A percentile compares a stretch with the other conserved stretches of the same genome.
Evolutionary conservation across 768 basidiomycete species (phyloP).

Genomic region (Mrakia blollopis): DNA sequence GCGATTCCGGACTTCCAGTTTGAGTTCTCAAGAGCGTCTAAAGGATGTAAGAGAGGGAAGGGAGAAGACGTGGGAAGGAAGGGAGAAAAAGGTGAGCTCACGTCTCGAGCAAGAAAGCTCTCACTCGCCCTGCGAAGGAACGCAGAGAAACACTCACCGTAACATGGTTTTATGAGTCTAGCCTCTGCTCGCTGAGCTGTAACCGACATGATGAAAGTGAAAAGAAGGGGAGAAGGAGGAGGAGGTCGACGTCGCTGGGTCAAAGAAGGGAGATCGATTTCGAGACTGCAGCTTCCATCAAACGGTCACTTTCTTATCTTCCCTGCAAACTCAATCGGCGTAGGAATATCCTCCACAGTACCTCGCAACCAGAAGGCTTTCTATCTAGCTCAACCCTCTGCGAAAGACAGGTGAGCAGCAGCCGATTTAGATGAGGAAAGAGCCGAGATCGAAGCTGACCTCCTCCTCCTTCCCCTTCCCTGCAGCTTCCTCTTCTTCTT

Average conservation of each 20-base stretch:
- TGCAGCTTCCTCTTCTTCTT: not conserved
- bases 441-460: constrained; percentile 1
- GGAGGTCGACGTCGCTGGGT: not conserved
- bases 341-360: too few relatives aligned
- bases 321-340: too few relatives aligned
- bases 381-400: too few relatives aligned
- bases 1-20: constrained; percentile 14
- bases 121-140: not conserved
- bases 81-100: not conserved
- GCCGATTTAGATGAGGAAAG: not conserved
- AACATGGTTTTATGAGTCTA: constrained; percentile 4
- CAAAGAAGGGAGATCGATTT: not conserved
- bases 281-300: too few relatives aligned
- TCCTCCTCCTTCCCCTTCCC: not conserved
- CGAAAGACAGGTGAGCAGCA: too few relatives aligned
- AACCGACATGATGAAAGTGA: not conserved
- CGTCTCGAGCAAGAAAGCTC: not conserved
- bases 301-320: too few relatives aligned
- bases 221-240: not conserved
- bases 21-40: constrained; percentile 16
- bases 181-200: not conserved
- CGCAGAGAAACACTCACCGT: not conserved
- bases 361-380: too few relatives aligned
- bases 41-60: not conserved
- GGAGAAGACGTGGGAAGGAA: not conserved